phyloP scores from a whole-genome alignment of 1,284 basidiomycete species.

The Rhodotorula sp. region DNA sequence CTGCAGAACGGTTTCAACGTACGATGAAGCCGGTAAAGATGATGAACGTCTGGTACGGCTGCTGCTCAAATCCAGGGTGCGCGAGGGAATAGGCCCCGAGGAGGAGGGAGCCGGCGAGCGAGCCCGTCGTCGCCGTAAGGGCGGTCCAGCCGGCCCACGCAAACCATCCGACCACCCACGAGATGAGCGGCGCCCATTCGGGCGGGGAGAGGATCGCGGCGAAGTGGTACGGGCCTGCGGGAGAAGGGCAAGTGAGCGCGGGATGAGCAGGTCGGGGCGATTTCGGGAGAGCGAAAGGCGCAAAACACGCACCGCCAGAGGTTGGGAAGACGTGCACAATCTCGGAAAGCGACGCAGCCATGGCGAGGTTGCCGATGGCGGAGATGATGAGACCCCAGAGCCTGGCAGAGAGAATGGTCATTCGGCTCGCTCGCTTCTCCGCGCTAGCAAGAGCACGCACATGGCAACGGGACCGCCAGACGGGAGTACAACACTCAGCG shows the following conservation, averaged over 20 bases:
- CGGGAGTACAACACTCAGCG: constrained; percentile 40
- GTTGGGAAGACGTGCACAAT: constrained; percentile 44
- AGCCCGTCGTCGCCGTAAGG: constrained; percentile 31
- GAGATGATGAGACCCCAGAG: constrained; percentile 49
- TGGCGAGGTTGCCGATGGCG: constrained; percentile 44
- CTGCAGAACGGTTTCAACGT: not conserved
- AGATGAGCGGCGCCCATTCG: constrained; percentile 25
- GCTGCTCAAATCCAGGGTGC: constrained; percentile 20
- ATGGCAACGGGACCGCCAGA: constrained; percentile 26
- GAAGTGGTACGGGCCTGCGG: constrained; percentile 40
- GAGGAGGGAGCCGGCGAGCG: constrained; percentile 17
- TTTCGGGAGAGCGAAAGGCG: not conserved
- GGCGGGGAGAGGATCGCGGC: constrained; percentile 33
- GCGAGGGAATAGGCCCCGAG: constrained; percentile 33
- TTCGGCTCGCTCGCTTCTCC: too few species aligned
- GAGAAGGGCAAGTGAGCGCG: constrained; percentile 9
- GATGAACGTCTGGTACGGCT: constrained; percentile 40
- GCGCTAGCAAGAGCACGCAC: not conserved
- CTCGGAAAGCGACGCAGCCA: constrained; percentile 46
- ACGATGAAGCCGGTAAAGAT: constrained; percentile 28
- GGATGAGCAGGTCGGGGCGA: too few species aligned
- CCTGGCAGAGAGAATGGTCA: constrained; percentile 38
- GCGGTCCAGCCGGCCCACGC: constrained; percentile 42
- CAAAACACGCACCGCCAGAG: constrained; percentile 36
- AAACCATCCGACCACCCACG: constrained; percentile 40